These are phyloP conservation scores for Hyphodiscus hymeniophilus DNA, from an alignment of 495 filamentous ascomycete genomes.

Conservation along the genomic window DNA sequence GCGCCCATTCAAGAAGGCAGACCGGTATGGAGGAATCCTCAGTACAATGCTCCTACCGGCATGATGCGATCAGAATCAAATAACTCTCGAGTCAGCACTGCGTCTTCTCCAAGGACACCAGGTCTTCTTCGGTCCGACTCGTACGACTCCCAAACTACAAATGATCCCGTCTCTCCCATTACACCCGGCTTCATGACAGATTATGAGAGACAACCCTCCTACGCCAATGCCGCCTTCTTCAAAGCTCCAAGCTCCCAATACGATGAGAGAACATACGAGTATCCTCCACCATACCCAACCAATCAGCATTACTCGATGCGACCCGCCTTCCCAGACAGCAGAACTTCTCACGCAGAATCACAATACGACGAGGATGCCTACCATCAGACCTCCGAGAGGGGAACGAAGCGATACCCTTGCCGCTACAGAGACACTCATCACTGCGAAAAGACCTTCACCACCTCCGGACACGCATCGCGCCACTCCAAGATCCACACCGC, in stretches of 20 bases:
- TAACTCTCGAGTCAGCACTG: slow-evolving; percentile 22
- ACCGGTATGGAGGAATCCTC: neutral
- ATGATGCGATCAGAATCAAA: slow-evolving; percentile 23
- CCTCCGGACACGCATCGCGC: slow-evolving; percentile 90
- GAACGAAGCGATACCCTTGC: slow-evolving; percentile 55
- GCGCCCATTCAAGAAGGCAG: slow-evolving; percentile 2
- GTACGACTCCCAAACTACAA: slow-evolving; percentile 44
- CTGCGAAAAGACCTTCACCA: slow-evolving; percentile 83
- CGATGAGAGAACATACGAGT: slow-evolving; percentile 3
- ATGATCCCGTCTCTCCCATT: slow-evolving; percentile 38
- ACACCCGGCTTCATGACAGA: slow-evolving; percentile 33
- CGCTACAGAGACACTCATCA: slow-evolving; percentile 55
- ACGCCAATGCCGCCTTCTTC: slow-evolving; percentile 11
- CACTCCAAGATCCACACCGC: slow-evolving; percentile 96
- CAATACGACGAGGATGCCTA: slow-evolving; percentile 12
- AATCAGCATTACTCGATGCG: neutral
- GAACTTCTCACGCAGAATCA: slow-evolving; percentile 7
- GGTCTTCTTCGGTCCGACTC: slow-evolving; percentile 44
- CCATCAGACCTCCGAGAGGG: slow-evolving; percentile 3
- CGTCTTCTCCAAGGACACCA: slow-evolving; percentile 37
- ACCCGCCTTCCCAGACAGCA: neutral
- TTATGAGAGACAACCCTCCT: slow-evolving; percentile 21
- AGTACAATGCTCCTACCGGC: slow-evolving; percentile 5
- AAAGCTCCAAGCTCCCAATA: slow-evolving; percentile 9
- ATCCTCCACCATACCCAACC: slow-evolving; percentile 1